Base-by-base conservation (phyloP, 2,329 filamentous ascomycete genomes). In the Sphaerulina vaccinii region DNA sequence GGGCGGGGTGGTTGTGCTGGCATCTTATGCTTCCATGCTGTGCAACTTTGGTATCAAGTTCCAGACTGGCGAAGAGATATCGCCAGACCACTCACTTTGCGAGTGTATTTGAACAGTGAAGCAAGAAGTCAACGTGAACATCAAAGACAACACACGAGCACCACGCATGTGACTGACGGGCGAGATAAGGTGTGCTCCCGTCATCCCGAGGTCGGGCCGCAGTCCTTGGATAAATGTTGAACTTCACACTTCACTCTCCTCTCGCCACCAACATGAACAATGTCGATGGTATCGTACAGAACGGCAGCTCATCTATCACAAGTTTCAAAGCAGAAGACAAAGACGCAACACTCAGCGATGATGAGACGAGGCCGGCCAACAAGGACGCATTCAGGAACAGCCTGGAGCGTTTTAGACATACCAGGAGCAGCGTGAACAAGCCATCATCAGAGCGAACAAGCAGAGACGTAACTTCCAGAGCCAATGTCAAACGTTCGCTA, bases 391-490 rank as follows among this genome's bases (percentile, higher is more conserved):
- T 61, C 54, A 59, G 53, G 33, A 47, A 36, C 21, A 55, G 36
- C 24, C 48, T 60, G 2, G 55, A 57, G 45, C 55, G 57, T 10
- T 62, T 58, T 44, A 53, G 48, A 37, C 59, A 57, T 41, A 49
- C 36, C 13, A 38, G 24, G 15, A 36, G 35, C 19, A 32, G 6
- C 18, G 13, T 5, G 7, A 13, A 23, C 18, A 33, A 8, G 9
- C n/a, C 32, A 41, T 15, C 46, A 16, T 5, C 19, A 27, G 11
- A 15, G n/a, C 6, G 15, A 24, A 10, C 7, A 11, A 10, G 24
- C 50, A 11, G 4, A 18, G 32, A 27, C 24, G 24, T 15, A 19
- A 21, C 29, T 19, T 18, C 39, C 7, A 43, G 47, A 44, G 44
- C 36, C 32, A 52, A 18, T 40, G 55, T 51, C 9, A 60, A 62